These are phyloP conservation scores for Sphagnum contortum DNA, from an alignment of 225 moss, liverwort and hornwort genomes.

Conservation along the genomic window DNA sequence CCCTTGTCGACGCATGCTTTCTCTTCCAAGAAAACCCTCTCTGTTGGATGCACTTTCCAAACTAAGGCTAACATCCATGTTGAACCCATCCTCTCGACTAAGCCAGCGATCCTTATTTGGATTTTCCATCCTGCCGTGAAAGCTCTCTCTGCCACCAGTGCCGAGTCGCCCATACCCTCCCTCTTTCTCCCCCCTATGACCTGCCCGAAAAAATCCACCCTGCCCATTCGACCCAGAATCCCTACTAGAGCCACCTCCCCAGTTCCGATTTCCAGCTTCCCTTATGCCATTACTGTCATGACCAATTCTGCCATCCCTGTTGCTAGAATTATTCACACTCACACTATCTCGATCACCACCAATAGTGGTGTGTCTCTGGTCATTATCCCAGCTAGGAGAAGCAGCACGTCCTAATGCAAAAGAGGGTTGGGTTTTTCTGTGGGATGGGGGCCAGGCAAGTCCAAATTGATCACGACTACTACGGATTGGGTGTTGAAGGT, in stretches of 20 bases:
- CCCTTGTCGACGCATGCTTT: conserved; percentile 53
- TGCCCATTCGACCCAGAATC: conserved; percentile 45
- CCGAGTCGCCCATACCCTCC: conserved; percentile 53
- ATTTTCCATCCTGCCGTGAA: conserved; percentile 59
- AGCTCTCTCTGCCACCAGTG: conserved; percentile 54
- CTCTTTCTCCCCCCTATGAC: conserved; percentile 40
- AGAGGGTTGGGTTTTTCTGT: conserved; percentile 40
- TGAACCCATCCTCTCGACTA: conserved; percentile 18
- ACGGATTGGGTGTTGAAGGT: conserved; percentile 36
- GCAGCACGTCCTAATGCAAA: conserved; percentile 43
- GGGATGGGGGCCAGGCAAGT: conserved; percentile 51
- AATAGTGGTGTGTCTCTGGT: conserved; percentile 35
- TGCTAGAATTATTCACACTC: conserved; percentile 25
- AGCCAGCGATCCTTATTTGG: conserved; percentile 15
- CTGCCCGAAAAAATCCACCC: conserved; percentile 51
- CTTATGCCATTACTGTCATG: conserved; percentile 37
- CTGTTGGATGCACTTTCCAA: conserved; percentile 57
- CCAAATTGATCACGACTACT: conserved; percentile 57
- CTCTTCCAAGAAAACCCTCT: conserved; percentile 63
- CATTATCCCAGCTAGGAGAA: conserved; percentile 24
- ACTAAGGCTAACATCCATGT: conserved; percentile 56
- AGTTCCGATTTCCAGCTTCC: conserved; percentile 22
- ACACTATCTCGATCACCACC: conserved; percentile 52
- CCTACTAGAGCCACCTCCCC: conserved; percentile 44
- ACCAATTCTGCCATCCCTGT: conserved; percentile 32